Base-by-base conservation (phyloP, 2,329 filamentous ascomycete genomes). In the Podosphaera xanthii region DNA sequence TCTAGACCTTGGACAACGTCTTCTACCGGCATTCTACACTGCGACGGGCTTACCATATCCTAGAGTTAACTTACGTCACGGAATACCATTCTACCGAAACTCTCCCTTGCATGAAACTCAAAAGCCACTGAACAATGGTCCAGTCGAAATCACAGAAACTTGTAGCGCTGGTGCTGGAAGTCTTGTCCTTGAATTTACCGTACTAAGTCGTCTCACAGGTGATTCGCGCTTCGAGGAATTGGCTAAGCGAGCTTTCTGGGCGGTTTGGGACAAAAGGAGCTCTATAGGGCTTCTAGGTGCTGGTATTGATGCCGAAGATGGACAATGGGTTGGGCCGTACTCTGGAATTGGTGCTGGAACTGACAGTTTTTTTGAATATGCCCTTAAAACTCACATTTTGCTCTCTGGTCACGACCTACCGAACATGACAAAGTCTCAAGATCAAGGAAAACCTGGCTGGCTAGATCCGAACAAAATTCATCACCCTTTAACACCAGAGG, bases 321-420 rank as follows among this genome's bases (percentile, higher is more conserved):
- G 91, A 0, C 77, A 85, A 64, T 98, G 92, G 92, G 83, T 92
- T 40, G 85, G 85, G 7, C 79, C 86, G 1, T 90, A 87, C 69
- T 84, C 91, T n/a, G 91, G 92, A 36, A 94, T 98, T 65, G 92
- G 92, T 57, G 92, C 92, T 6, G 92, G 92, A 46, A 88, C 95
- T 67, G 92, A 98, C 72, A 96, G 90, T 72, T 98, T 98, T 73
- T 97, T 95, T 67, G 92, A 98, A 72, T 98, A 98, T 71, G 90
- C 92, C 2, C 78, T 97, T 66, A 98, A 98, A 72, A 89, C 89
- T 22, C 83, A 95, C 68, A 86, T 98, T 61, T 72, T 98, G 33
- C 79, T 97, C 31, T 95, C 91, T 1, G 87, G 87, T 1, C 81
- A 85, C 60, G 76, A 75, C 12, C 70, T 76, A 61, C 79, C 79